Evolutionary conservation across 2,329 filamentous ascomycete species (phyloP), one percentile per base, ranked within the genome.

Genomic region (Fusarium sororula): DNA sequence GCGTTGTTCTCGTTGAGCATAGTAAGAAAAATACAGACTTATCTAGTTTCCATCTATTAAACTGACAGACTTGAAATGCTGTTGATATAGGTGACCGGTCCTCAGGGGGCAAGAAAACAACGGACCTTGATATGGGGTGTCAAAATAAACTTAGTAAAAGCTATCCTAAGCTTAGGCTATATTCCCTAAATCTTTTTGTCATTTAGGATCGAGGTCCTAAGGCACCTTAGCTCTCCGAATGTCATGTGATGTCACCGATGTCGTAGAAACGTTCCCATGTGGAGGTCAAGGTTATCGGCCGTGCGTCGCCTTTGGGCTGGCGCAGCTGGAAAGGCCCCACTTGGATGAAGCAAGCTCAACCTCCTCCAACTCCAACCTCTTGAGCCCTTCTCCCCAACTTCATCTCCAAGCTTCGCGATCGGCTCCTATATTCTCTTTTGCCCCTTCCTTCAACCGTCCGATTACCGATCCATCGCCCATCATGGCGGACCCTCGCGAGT

Each of bases 401-500:
- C 70, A 78, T 61, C 68, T 30, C 58, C 69, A 75, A 75, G 66
- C 77, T 68, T 73, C 70, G 70, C 51, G 63, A 68, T 70, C 66
- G 64, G 65, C 66, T 73, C 65, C 61, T 70, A 48, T 61, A 71
- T 68, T 58, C 66, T 30, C 38, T 70, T 66, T 54, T 61, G 65
- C 65, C 62, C 64, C 71, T 55, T 58, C 35, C 57, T 53, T 59
- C 58, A 48, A 45, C 70, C 76, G 68, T 63, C 63, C 66, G 57
- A 69, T 57, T 56, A 73, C 72, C 66, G 65, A 74, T 74, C 50
- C 50, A 68, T 72, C 63, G 71, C 77, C 82, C 72, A 82, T 79
- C 77, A 89, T 89, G 87, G 80, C 84, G 79, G 89, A 90, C 83
- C 87, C 87, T 66, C 86, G 89, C 81, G 87, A 89, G 78, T 86